Base-by-base conservation (phyloP, 805 yeast genomes). In the Saccharomycopsis synnaedendra region DNA sequence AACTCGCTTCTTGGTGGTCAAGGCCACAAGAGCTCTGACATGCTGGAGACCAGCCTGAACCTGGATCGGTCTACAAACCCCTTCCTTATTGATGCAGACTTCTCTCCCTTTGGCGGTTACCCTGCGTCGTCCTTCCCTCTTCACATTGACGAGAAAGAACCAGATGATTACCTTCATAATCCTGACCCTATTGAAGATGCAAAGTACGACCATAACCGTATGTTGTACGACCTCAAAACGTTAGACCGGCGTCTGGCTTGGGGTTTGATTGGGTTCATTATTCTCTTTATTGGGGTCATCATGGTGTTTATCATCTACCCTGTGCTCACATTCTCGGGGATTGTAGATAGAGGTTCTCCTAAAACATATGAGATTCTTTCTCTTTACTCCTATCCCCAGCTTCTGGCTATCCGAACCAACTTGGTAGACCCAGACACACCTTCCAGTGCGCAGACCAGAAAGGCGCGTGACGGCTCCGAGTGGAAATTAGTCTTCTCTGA, bases 161-260 rank as follows among this genome's bases (percentile, higher is more conserved):
- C 85, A 6, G 98, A 90, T 66, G 98, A 90, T 64, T 89, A 86
- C 60, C 63, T 93, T 55, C 97, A 90, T 65, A 93, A 90, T 64
- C 97, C 97, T 1, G 96, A 90, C 63, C 96, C 96, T 6, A 82
- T 88, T 36, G 85, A 80, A 41, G 98, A 93, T 62, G 96, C 95
- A 28, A 77, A 80, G 51, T 78, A 82, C 58, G 95, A 87, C 56
- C 82, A 78, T 54, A 76, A 80, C 60, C 68, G 87, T 56, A 77
- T 84, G 57, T 56, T 67, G 50, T 59, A 77, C 47, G 93, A 84
- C 64, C 62, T 84, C 53, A 82, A 78, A 63, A 60, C 72, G 57
- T 70, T 82, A 76, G 88, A 82, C 61, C 73, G 62, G 57, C 68
- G 79, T 55, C 78, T 88, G 0, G 57, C 71, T 6, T 72, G 76